A percentile compares a stretch with the other conserved stretches of the same genome.
Conservation (phyloP, 2,329 filamentous ascomycete genomes). For the Botrytis elliptica region DNA sequence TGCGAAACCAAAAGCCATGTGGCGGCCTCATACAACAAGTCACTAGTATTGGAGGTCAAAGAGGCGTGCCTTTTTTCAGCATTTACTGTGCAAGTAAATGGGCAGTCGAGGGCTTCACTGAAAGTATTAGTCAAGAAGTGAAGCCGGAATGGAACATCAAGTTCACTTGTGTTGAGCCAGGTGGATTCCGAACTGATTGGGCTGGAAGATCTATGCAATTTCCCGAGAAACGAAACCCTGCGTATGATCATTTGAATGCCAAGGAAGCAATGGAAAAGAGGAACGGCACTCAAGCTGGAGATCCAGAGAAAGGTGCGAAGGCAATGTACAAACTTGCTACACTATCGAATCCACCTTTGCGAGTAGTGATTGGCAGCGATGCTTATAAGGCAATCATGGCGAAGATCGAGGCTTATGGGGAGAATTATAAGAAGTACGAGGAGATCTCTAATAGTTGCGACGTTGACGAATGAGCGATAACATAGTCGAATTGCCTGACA, state of each 20-base stretch:
- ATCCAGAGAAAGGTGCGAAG: conserved; percentile 50
- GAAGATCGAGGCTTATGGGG: conserved; percentile 51
- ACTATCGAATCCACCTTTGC: conserved; percentile 51
- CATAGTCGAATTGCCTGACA: background rate
- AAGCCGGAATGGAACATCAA: conserved; percentile 43
- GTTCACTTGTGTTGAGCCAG: conserved; percentile 44
- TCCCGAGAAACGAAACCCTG: conserved; percentile 43
- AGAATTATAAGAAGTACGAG: conserved; percentile 41
- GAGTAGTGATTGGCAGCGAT: conserved; percentile 54
- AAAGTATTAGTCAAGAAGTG: conserved; percentile 41
- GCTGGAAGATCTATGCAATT: conserved; percentile 42
- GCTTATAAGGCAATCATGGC: conserved; percentile 48
- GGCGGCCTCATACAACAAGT: conserved; percentile 45
- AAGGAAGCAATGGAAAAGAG: conserved; percentile 43
- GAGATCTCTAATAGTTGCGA: conserved; percentile 32
- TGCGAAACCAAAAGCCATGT: conserved; percentile 40
- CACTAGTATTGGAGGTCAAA: conserved; percentile 42
- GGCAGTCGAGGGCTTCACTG: conserved; percentile 45
- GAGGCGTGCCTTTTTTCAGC: conserved; percentile 39
- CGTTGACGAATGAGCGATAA: conserved; percentile 25
- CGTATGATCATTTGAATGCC: conserved; percentile 48
- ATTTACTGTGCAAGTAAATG: conserved; percentile 46
- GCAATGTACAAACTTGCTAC: conserved; percentile 55
- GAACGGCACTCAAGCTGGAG: conserved; percentile 38
- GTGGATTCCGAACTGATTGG: conserved; percentile 44